phyloP scores from a whole-genome alignment of 1,139 yeast genomes.

The Zygoascus sp. region DNA sequence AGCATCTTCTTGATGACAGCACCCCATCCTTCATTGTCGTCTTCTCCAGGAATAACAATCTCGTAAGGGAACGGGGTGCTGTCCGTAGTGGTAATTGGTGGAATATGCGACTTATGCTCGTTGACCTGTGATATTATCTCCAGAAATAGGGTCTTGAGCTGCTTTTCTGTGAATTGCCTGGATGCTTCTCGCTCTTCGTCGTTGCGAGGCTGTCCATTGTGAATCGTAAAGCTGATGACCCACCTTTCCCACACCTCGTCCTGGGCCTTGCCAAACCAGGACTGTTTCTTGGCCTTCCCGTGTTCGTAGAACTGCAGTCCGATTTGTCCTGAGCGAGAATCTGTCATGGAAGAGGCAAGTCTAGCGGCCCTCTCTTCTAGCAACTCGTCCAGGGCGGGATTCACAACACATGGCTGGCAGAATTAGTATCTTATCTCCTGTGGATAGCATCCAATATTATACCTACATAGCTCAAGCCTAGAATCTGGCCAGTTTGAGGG shows the following conservation, averaged over 20 bases:
- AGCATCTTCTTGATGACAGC: conserved; percentile 33
- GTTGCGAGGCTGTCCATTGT: conserved; percentile 17
- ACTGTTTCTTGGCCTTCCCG: conserved; percentile 30
- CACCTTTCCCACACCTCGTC: conserved; percentile 49
- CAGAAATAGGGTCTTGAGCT: conserved; percentile 43
- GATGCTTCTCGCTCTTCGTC: conserved; percentile 23
- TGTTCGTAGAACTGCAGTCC: conserved; percentile 32
- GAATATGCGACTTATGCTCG: conserved; percentile 59
- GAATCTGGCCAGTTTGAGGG: conserved; percentile 46
- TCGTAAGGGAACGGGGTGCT: conserved; percentile 64
- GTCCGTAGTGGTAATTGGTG: conserved; percentile 67
- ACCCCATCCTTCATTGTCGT: conserved; percentile 31
- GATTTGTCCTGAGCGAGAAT: conserved; percentile 21
- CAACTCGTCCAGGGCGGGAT: conserved; percentile 28
- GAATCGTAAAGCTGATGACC: conserved; percentile 38
- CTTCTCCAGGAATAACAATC: conserved; percentile 32
- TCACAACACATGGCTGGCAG: conserved; percentile 29
- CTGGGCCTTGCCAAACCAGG: conserved; percentile 41
- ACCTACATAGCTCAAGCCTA: conserved; percentile 39
- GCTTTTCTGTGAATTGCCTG: conserved; percentile 21
- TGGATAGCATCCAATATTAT: conserved; percentile 5
- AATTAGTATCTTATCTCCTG: conserved; percentile 1
- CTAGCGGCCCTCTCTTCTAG: conserved; percentile 30
- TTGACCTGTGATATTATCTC: conserved; percentile 52
- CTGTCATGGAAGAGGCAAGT: conserved; percentile 25